Conservation (phyloP, 495 filamentous ascomycete species). For the Penicillium robsamsonii region DNA sequence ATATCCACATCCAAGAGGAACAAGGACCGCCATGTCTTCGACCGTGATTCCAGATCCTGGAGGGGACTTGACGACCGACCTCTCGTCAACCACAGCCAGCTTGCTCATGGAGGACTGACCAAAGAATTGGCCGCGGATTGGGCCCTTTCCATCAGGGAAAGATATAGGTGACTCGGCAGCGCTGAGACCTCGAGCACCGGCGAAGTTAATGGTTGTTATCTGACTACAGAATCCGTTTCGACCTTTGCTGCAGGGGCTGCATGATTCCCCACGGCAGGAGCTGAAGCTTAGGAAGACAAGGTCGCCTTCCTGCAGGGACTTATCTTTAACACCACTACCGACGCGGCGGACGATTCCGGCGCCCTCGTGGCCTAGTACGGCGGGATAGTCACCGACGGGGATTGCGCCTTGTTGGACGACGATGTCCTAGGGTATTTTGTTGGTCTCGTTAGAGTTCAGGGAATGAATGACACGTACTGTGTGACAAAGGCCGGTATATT, state of each 20-base stretch:
- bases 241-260: constrained; percentile 24
- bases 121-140: constrained; percentile 42
- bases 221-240: constrained; percentile 29
- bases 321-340: constrained; percentile 41
- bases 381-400: constrained; percentile 34
- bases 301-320: constrained; percentile 43
- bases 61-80: constrained; percentile 30
- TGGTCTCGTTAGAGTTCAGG: background rate
- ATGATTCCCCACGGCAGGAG: constrained; percentile 32
- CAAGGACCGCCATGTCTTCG: constrained; percentile 32
- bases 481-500: constrained; percentile 36
- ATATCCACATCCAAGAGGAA: constrained; percentile 49
- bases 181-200: constrained; percentile 23
- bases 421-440: constrained; percentile 21
- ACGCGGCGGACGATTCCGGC: constrained; percentile 45
- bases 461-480: constrained; percentile 22
- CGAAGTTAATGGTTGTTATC: constrained; percentile 41
- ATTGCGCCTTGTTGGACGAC: constrained; percentile 36
- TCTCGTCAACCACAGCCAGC: constrained; percentile 35
- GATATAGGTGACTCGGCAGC: constrained; percentile 21
- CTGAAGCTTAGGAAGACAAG: constrained; percentile 46
- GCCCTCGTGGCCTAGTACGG: constrained; percentile 55
- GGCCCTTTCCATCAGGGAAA: constrained; percentile 21
- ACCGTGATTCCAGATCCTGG: constrained; percentile 3
- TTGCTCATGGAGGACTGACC: constrained; percentile 43